Evolutionary conservation across 2,329 filamentous ascomycete genomes (phyloP), one percentile per base, ranked within the genome.

Genomic region (Sclerotinia minor): DNA sequence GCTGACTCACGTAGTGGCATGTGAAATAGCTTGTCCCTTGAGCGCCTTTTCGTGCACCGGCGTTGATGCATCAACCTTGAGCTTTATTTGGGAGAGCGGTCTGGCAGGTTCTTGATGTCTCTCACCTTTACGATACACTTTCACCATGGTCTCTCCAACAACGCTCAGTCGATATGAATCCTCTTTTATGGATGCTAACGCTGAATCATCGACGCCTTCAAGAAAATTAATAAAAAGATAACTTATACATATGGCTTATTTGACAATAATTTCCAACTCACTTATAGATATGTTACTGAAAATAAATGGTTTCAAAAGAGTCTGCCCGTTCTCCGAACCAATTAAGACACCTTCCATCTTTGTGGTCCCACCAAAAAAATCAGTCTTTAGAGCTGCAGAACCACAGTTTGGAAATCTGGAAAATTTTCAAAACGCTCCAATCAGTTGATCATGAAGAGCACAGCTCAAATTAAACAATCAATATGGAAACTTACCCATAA

Each of bases 41-140:
- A 67, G 41, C 17, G 58, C 49, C 11, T 64, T 67, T 47, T 67
- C 58, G 5, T 67, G 65, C 13, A 67, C 65, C 2, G 5, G 9
- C 15, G 0, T 4, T 26, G 19, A 24, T 26, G 17, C 21, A 17
- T 35, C 24, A 8, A 26, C 5, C 8, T 26, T 4, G 13, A 52
- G 17, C 1, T 17, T 41, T 24, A 41, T 21, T 19, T 21, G 35
- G n/a, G 29, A 11, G 24, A 8, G 4, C 2, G 4, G 13, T n/a
- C 21, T 9, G 9, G 1, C 8, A 11, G 15, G n/a, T n/a, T n/a
- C n/a, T 6, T 9, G 8, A 8, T 1, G 4, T 2, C 5, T n/a
- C 38, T 6, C n/a, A 41, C 52, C 15, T 24, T 19, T 26, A 6
- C 53, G 64, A 9, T 67, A 15, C 6, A 61, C 17, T 19, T 53